These are phyloP conservation scores for Zygotorulaspora mrakii DNA, from an alignment of 1,139 yeast species.

Conservation along the genomic window DNA sequence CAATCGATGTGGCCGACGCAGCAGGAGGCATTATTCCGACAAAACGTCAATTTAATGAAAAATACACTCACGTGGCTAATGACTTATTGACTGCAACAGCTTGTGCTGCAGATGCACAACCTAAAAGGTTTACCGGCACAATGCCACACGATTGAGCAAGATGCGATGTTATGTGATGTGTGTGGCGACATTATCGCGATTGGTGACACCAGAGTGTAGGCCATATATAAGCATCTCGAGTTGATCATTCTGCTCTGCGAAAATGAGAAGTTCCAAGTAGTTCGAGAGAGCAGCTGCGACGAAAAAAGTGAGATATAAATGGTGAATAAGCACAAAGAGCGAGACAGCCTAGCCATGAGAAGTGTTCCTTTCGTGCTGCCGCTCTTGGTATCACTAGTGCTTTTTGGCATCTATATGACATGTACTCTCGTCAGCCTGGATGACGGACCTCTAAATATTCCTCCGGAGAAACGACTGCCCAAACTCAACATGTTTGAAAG, in stretches of 20 bases:
- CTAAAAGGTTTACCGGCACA: background rate
- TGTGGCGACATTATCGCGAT: too few relatives aligned
- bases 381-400: conserved; percentile 3
- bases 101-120: too few relatives aligned
- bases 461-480: conserved; percentile 9
- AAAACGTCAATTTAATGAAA: too few relatives aligned
- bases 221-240: background rate
- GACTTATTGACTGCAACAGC: too few relatives aligned
- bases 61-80: too few relatives aligned
- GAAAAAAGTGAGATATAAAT: too few relatives aligned
- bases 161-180: too few relatives aligned
- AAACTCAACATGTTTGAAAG: conserved; percentile 36
- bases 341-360: too few relatives aligned
- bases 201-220: too few relatives aligned
- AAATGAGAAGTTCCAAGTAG: background rate
- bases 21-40: background rate
- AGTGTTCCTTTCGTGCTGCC: background rate
- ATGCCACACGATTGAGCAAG: too few relatives aligned
- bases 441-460: background rate
- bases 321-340: too few relatives aligned
- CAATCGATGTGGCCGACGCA: background rate
- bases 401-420: background rate
- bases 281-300: too few relatives aligned
- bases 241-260: background rate
- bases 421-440: background rate